Conservation (phyloP, 2,329 filamentous ascomycete genomes). For the Thelonectria rubi region DNA sequence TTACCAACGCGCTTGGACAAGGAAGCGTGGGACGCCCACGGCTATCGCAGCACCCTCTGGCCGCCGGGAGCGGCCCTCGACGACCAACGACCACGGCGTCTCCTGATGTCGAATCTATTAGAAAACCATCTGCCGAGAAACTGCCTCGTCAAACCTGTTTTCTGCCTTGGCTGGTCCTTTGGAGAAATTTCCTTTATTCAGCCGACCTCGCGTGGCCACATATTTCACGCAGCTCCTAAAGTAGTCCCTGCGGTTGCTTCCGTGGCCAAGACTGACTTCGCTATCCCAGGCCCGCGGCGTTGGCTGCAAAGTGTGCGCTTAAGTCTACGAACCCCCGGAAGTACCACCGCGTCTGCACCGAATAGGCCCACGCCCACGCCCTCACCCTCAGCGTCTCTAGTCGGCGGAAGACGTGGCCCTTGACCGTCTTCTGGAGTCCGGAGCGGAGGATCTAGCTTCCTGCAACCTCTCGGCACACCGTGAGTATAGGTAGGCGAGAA, state of each 20-base stretch:
- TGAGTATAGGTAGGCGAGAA: constrained; percentile 6
- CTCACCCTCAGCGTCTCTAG: constrained; percentile 8
- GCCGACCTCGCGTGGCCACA: constrained; percentile 30
- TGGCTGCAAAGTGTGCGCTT: constrained; percentile 25
- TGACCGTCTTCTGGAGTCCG: neutral
- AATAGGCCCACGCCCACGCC: constrained; percentile 10
- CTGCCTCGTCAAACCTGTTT: constrained; percentile 11
- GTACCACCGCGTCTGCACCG: neutral
- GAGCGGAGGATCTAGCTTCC: constrained; percentile 4
- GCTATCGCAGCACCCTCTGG: constrained; percentile 27
- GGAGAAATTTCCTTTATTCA: constrained; percentile 7
- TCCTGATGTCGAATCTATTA: constrained; percentile 10
- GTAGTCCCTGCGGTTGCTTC: constrained; percentile 23
- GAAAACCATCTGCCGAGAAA: constrained; percentile 22
- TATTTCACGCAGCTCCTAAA: constrained; percentile 12
- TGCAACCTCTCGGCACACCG: constrained; percentile 6
- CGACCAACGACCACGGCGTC: constrained; percentile 26
- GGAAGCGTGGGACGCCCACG: constrained; percentile 20
- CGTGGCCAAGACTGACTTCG: constrained; percentile 21
- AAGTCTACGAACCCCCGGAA: constrained; percentile 25
- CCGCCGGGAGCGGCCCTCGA: constrained; percentile 21
- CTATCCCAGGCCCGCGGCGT: constrained; percentile 12
- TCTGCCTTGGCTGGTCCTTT: constrained; percentile 1
- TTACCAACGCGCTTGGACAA: constrained; percentile 33
- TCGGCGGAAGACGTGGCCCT: constrained; percentile 1